phyloP scores from a whole-genome alignment of 257 asterid genomes.

The Solanum medicagineum region DNA sequence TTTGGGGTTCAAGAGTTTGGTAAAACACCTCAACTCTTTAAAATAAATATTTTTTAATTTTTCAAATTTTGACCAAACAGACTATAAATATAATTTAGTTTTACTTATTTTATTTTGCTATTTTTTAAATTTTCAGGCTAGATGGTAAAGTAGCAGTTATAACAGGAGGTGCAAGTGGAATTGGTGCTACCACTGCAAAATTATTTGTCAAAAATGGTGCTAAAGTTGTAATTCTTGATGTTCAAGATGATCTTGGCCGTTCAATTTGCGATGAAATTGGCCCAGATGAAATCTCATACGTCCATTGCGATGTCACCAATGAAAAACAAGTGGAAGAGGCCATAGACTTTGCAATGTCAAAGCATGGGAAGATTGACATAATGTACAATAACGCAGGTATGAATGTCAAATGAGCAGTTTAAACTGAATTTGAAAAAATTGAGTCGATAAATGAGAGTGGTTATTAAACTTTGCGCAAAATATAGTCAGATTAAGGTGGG shows the following conservation, averaged over 20 bases:
- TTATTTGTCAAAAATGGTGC: conserved; percentile 22
- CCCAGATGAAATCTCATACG: conserved; percentile 2
- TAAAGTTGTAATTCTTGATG: conserved; percentile 28
- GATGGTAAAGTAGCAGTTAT: conserved; percentile 22
- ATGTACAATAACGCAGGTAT: conserved; percentile 22
- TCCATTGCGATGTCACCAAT: conserved; percentile 28
- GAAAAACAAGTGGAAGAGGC: conserved; percentile 13
- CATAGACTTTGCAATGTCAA: conserved; percentile 18
- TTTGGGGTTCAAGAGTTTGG: not conserved
- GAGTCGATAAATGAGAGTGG: not conserved
- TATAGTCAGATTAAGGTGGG: not conserved
- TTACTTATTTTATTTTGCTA: not conserved
- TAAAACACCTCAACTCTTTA: not conserved
- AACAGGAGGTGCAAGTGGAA: conserved; percentile 34
- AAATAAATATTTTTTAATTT: not conserved
- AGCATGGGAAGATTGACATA: conserved; percentile 28
- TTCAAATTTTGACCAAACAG: not conserved
- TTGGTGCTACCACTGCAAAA: conserved; percentile 13
- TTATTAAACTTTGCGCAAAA: not conserved
- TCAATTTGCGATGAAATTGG: conserved; percentile 5
- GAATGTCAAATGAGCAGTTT: not conserved
- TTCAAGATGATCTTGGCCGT: conserved; percentile 20
- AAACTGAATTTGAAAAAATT: not conserved
- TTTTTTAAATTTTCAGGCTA: conserved; percentile 2
- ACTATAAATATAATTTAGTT: not conserved